These are phyloP conservation scores for Echinochloa phyllopogon DNA, from an alignment of 176 grass and related monocot species.

Conservation along the genomic window DNA sequence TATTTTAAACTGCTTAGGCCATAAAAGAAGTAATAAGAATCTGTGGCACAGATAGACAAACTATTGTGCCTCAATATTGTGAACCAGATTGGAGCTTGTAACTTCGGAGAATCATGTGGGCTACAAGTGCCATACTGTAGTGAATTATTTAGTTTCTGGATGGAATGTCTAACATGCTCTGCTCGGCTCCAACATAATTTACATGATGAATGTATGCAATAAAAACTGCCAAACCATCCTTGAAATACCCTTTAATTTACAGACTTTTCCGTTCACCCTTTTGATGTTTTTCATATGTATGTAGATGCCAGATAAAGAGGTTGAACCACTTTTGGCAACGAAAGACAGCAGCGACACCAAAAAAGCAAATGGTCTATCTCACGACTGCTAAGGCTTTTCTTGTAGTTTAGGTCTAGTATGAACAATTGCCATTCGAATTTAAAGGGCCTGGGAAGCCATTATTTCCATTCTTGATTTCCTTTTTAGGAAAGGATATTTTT, in stretches of 20 bases:
- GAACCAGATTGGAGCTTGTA: constrained; percentile 21
- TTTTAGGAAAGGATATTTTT: constrained; percentile 49
- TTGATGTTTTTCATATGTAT: constrained; percentile 36
- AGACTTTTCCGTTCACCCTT: constrained; percentile 27
- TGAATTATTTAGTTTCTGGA: background rate
- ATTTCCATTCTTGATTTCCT: constrained; percentile 70
- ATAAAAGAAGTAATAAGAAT: constrained; percentile 10
- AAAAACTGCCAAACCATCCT: constrained; percentile 8
- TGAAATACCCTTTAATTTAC: constrained; percentile 19
- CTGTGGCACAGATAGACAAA: constrained; percentile 4
- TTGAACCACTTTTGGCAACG: constrained; percentile 74
- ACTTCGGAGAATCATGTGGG: constrained; percentile 5
- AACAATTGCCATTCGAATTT: constrained; percentile 45
- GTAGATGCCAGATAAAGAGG: constrained; percentile 88
- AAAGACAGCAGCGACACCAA: constrained; percentile 74
- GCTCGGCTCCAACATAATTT: constrained; percentile 15
- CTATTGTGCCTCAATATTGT: background rate
- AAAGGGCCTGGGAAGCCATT: constrained; percentile 65
- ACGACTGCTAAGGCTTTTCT: constrained; percentile 60
- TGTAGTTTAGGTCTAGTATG: constrained; percentile 65
- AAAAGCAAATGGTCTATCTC: constrained; percentile 81
- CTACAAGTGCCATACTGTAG: background rate
- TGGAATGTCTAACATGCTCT: background rate
- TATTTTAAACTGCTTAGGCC: constrained; percentile 7
- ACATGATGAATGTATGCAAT: background rate